These are phyloP conservation scores for Podospora tetraspora DNA, from an alignment of 495 filamentous ascomycete species.

Conservation along the genomic window DNA sequence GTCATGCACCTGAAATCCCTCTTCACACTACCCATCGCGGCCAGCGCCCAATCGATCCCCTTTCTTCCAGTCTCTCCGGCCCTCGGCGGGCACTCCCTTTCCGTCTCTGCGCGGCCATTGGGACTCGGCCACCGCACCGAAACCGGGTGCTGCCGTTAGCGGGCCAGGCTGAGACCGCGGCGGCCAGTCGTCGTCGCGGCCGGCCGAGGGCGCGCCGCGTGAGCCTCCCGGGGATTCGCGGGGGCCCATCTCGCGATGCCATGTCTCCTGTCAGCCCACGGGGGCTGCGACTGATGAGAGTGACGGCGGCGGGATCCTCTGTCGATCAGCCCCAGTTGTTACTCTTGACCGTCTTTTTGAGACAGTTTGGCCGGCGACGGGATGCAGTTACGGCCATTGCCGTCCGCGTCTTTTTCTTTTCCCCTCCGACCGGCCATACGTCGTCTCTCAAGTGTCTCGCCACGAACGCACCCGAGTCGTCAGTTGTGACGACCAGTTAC, in stretches of 20 bases:
- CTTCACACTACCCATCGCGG: slow-evolving; percentile 21
- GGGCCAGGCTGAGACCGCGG: neutral
- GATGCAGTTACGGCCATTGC: neutral
- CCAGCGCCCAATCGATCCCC: slow-evolving; percentile 21
- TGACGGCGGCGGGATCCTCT: neutral
- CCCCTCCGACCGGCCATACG: neutral
- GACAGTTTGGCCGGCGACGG: neutral
- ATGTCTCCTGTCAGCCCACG: neutral
- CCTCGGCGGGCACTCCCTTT: neutral
- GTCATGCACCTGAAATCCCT: slow-evolving; percentile 24
- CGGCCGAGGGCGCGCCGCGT: neutral
- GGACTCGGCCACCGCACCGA: slow-evolving; percentile 3
- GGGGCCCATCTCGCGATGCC: neutral
- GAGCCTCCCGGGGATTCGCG: neutral
- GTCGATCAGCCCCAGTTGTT: neutral
- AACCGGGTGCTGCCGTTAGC: slow-evolving; percentile 3
- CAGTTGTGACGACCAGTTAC: neutral
- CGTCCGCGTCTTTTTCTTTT: neutral
- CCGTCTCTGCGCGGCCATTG: slow-evolving; percentile 11
- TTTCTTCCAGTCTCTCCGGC: slow-evolving; percentile 9
- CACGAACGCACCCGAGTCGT: neutral
- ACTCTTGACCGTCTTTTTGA: neutral
- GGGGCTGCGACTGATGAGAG: neutral
- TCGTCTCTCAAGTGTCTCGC: neutral
- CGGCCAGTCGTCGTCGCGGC: neutral